These are phyloP conservation scores for Gardenia jasminoides DNA, from an alignment of 257 asterid genomes.

Conservation along the genomic window DNA sequence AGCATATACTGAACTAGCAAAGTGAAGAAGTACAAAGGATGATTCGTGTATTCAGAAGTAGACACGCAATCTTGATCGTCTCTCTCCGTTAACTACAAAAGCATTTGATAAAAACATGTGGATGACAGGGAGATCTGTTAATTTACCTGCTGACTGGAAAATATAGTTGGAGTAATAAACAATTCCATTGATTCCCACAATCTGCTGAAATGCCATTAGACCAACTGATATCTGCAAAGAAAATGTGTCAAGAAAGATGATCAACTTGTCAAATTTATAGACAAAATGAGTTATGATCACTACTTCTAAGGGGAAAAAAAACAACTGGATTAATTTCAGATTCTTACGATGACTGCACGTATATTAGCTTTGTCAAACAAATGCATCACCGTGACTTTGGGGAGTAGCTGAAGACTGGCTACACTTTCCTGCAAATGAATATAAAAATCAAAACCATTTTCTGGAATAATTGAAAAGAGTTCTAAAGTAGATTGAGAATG, in stretches of 20 bases:
- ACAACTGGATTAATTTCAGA: not conserved
- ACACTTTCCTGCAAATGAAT: constrained; percentile 12
- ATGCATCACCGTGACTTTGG: constrained; percentile 22
- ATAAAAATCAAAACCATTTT: not conserved
- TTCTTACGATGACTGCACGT: constrained; percentile 27
- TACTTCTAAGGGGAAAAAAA: not conserved
- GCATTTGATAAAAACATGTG: not conserved
- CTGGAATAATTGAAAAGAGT: not conserved
- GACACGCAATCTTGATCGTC: not conserved
- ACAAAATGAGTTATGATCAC: not conserved
- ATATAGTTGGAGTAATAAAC: constrained; percentile 60
- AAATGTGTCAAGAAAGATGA: not conserved
- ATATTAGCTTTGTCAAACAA: constrained; percentile 24
- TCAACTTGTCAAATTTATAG: not conserved
- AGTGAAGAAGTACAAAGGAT: not conserved
- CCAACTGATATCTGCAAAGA: constrained; percentile 57
- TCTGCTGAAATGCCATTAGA: constrained; percentile 62
- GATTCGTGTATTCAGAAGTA: not conserved
- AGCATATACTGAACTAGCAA: not conserved
- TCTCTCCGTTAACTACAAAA: not conserved
- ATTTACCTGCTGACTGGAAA: constrained; percentile 66
- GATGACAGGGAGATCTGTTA: not conserved
- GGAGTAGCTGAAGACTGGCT: constrained; percentile 14
- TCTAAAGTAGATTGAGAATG: not conserved
- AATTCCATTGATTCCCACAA: constrained; percentile 68